Evolutionary conservation across 2,329 filamentous ascomycete species (phyloP).

Genomic region (Gyromitra esculenta): DNA sequence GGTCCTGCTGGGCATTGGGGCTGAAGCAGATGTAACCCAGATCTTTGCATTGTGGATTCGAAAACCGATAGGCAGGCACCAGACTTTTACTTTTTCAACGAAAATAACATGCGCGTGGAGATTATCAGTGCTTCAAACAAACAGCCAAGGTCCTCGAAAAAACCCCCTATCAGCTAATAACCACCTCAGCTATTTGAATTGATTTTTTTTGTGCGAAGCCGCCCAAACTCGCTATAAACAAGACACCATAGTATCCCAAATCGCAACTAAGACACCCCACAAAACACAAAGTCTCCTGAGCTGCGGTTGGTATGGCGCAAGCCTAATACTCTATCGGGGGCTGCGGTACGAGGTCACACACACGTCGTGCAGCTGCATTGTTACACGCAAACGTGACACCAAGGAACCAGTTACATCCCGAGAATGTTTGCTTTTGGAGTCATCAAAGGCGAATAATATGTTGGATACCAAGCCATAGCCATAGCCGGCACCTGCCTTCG

Average conservation of each 20-base stretch:
- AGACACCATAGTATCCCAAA: no score
- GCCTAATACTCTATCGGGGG: no score
- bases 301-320: no score
- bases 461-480: background rate
- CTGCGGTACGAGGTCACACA: background rate
- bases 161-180: background rate
- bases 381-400: background rate
- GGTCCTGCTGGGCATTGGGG: background rate
- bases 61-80: no score
- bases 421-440: slow-evolving; percentile 3
- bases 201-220: no score
- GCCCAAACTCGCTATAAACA: no score
- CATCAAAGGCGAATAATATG: background rate
- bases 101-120: background rate
- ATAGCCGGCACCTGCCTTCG: background rate
- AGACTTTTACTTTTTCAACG: slow-evolving; percentile 12
- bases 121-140: background rate
- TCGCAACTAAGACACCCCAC: no score
- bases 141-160: background rate
- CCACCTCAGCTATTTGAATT: background rate
- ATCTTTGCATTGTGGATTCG: background rate
- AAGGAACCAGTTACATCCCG: background rate
- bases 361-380: background rate
- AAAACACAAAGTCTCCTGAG: background rate
- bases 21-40: slow-evolving; percentile 3